Evolutionary conservation across 164 flowering plant genomes (phyloP), one percentile per base, ranked within the genome.

Genomic region (Nymphaea thermarum): DNA sequence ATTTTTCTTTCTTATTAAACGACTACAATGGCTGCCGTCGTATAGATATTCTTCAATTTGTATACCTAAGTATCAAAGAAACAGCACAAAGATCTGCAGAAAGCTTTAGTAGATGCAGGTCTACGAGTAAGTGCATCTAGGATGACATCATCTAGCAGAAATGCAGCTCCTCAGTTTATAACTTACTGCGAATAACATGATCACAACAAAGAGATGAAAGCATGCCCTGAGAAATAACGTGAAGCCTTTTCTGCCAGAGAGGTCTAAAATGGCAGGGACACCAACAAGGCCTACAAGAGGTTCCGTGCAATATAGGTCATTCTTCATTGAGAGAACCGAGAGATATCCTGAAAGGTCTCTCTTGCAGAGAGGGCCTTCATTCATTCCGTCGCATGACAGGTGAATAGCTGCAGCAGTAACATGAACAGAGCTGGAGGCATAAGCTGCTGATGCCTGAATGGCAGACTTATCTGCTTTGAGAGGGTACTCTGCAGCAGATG

Each of bases 391-490:
- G 18, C n/a, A 41, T 17, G 64, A 17, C n/a, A 62, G 75, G 71
- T 79, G 82, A 72, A 83, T 72, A 79, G 83, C 81, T 43, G 85
- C 86, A 43, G 93, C 86, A 8, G 83, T 85, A 60, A 86, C 82
- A 75, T 78, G 85, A 68, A 81, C 72, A 5, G 88, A 73, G 64
- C 82, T 77, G 42, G 89, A 77, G 67, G 88, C 61, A 36, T 78
- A 80, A 16, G 77, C 77, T 3, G 77, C 75, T 25, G 82, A 70
- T 64, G 70, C 67, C 66, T 79, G 77, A 62, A 74, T 76, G 47
- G 74, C 72, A 61, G 81, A 67, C 43, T 72, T 18, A 73, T 75
- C 59, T 78, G 81, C 72, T 83, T 85, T 45, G 79, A 63, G 14
- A 18, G 88, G 82, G 64, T 75, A 72, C 73, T 87, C 87, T 4